These are phyloP conservation scores for Benincasa hispida DNA, from an alignment of 306 rosid genomes.

Conservation along the genomic window DNA sequence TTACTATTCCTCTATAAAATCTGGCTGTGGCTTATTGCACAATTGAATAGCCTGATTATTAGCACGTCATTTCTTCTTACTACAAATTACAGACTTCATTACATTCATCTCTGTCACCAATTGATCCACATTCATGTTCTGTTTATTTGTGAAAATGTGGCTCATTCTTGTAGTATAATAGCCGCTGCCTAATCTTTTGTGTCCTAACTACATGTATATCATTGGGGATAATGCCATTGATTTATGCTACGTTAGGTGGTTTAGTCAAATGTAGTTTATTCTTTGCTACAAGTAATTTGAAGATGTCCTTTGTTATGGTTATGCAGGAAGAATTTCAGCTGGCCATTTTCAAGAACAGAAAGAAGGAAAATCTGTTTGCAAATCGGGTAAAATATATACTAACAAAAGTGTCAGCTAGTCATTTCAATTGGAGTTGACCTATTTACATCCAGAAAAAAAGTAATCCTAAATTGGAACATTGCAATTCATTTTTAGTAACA, in stretches of 20 bases:
- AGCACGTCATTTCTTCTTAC: background rate
- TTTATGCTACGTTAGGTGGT: background rate
- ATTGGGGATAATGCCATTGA: background rate
- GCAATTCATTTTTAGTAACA: background rate
- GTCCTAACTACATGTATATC: background rate
- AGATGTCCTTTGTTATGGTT: background rate
- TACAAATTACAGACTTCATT: background rate
- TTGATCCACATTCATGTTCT: background rate
- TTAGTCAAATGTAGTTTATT: background rate
- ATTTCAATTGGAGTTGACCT: background rate
- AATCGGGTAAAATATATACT: slow-evolving; percentile 44
- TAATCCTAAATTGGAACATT: background rate
- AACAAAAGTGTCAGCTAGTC: background rate
- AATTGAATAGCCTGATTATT: background rate
- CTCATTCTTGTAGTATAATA: background rate
- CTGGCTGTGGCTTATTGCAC: background rate
- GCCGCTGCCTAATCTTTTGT: background rate
- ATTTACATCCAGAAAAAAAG: background rate
- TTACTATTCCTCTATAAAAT: background rate
- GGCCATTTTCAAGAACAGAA: slow-evolving; percentile 68
- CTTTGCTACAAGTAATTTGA: background rate
- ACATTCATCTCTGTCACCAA: background rate
- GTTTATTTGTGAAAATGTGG: background rate
- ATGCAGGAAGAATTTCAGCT: slow-evolving; percentile 88
- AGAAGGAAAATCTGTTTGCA: slow-evolving; percentile 68